Evolutionary conservation across 495 filamentous ascomycete species (phyloP).

Genomic region (Trichodelitschia bisporula): DNA sequence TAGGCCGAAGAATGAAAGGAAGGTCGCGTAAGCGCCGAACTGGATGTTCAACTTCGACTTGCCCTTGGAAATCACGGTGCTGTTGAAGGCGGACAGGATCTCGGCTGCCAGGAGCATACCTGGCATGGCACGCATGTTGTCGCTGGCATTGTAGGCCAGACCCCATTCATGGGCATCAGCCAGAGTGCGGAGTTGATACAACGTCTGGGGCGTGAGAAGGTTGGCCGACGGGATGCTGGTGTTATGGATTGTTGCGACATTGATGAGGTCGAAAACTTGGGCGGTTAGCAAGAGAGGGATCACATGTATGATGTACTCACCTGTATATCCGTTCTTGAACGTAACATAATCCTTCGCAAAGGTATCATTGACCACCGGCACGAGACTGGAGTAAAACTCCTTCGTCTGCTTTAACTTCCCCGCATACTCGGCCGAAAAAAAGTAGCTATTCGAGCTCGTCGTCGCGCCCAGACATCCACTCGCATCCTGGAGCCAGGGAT

Average conservation of each 20-base stretch:
- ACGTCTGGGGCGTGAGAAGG: conserved; percentile 23
- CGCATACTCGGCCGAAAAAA: conserved; percentile 32
- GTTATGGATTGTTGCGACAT: conserved; percentile 54
- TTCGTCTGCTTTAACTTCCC: conserved; percentile 25
- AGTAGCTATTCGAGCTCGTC: conserved; percentile 48
- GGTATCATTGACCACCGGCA: conserved; percentile 33
- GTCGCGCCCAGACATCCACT: conserved; percentile 35
- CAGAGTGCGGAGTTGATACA: conserved; percentile 32
- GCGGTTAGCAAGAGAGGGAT: conserved; percentile 1
- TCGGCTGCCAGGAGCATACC: conserved; percentile 39
- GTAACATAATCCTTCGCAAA: conserved; percentile 26
- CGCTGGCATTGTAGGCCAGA: conserved; percentile 34
- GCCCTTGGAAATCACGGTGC: conserved; percentile 18
- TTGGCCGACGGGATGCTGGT: conserved; percentile 24
- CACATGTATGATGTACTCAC: conserved; percentile 12
- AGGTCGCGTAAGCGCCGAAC: conserved; percentile 46
- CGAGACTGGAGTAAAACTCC: conserved; percentile 37
- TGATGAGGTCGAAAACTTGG: conserved; percentile 43
- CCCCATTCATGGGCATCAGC: conserved; percentile 40
- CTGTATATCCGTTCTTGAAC: conserved; percentile 51
- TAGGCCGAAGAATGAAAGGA: conserved; percentile 53
- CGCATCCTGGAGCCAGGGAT: conserved; percentile 30
- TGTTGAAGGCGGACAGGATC: conserved; percentile 28
- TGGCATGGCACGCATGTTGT: conserved; percentile 35
- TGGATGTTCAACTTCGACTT: conserved; percentile 33